Evolutionary conservation across 805 yeast genomes (phyloP).

Genomic region (Saturnispora quitensis): DNA sequence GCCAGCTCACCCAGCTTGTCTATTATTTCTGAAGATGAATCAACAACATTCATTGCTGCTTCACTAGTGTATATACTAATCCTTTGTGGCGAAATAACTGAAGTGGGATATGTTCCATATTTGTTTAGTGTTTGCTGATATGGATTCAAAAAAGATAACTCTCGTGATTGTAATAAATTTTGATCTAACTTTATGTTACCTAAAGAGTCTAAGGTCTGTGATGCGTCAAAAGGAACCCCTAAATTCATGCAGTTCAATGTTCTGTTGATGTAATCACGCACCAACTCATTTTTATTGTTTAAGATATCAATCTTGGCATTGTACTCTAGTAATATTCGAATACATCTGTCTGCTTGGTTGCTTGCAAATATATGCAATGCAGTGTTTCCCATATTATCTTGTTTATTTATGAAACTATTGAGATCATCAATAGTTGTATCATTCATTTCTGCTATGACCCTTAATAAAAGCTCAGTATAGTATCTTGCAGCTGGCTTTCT

Average conservation of each 20-base stretch:
- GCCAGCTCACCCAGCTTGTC: conserved; percentile 40
- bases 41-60: conserved; percentile 45
- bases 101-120: conserved; percentile 19
- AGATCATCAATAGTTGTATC: conserved; percentile 50
- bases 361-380: conserved; percentile 43
- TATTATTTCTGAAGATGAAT: conserved; percentile 40
- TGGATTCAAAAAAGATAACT: conserved; percentile 10
- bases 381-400: conserved; percentile 50
- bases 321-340: conserved; percentile 36
- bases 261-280: conserved; percentile 30
- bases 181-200: conserved; percentile 2
- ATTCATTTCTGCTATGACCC: conserved; percentile 53
- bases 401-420: conserved; percentile 45
- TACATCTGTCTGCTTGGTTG: conserved; percentile 37
- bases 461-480: conserved; percentile 67
- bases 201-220: conserved; percentile 6
- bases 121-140: conserved; percentile 15
- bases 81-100: not conserved
- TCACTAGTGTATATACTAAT: conserved; percentile 33
- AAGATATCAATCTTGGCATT: conserved; percentile 46
- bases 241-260: conserved; percentile 13
- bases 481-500: conserved; percentile 75
- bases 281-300: conserved; percentile 37
- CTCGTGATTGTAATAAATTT: not conserved
- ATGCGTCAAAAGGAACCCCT: conserved; percentile 8